A percentile compares a stretch with the other conserved stretches of the same genome.
phyloP scores from a whole-genome alignment of 371 early-diverging fungal genomes.

The Chytridium lagenaria region DNA sequence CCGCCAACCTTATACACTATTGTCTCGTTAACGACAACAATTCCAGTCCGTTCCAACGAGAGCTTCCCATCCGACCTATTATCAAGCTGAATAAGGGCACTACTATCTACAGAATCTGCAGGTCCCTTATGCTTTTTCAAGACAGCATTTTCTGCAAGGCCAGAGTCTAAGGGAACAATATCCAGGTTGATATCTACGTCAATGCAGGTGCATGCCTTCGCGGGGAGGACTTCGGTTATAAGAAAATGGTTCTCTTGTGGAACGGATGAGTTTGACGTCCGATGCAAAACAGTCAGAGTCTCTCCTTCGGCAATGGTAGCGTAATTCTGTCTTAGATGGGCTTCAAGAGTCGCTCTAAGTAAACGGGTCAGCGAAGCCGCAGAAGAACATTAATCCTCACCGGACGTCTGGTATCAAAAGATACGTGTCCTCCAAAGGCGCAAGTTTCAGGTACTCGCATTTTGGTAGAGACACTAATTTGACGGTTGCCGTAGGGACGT shows the following conservation, averaged over 20 bases:
- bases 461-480: slow-evolving; percentile 61
- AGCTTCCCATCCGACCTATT: background rate
- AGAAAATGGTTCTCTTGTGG: slow-evolving; percentile 58
- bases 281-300: slow-evolving; percentile 61
- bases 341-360: slow-evolving; percentile 69
- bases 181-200: slow-evolving; percentile 89
- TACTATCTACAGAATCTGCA: slow-evolving; percentile 2
- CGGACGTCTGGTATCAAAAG: slow-evolving; percentile 71
- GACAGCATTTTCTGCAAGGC: slow-evolving; percentile 44
- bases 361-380: no score
- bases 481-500: background rate
- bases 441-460: slow-evolving; percentile 72
- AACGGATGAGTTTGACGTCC: background rate
- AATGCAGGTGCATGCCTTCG: slow-evolving; percentile 68
- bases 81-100: background rate
- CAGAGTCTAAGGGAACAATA: slow-evolving; percentile 62
- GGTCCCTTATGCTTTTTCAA: slow-evolving; percentile 15
- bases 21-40: slow-evolving; percentile 20
- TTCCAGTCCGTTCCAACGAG: slow-evolving; percentile 1
- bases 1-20: slow-evolving; percentile 24
- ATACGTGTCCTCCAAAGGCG: slow-evolving; percentile 66
- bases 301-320: slow-evolving; percentile 76
- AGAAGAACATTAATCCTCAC: slow-evolving; percentile 12
- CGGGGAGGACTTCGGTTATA: slow-evolving; percentile 73
- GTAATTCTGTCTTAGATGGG: slow-evolving; percentile 74